Evolutionary conservation across 179 eudicot genomes (phyloP), one percentile per base, ranked within the genome.

Genomic region (Nepenthes alata): DNA sequence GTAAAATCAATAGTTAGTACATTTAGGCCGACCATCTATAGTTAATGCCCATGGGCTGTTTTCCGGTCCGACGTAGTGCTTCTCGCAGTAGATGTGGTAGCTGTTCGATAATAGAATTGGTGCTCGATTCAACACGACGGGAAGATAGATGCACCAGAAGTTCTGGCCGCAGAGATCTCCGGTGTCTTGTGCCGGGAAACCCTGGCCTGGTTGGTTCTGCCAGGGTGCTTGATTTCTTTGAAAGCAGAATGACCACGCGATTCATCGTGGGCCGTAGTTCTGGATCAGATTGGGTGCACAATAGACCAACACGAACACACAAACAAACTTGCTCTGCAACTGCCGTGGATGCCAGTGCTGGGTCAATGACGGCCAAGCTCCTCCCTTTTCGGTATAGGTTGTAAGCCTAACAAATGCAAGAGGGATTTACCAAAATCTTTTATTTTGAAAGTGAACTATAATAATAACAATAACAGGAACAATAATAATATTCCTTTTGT

Each of bases 271-370:
- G 97, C 16, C 97, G 76, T 59, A 73, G 45, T 11, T 63, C 67
- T 4, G 97, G 91, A 57, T 91, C 94, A 0, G 80, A 77, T 55
- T 91, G 96, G 37, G 75, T 74, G 73, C 97, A 91, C 3, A 91
- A 62, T 25, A 91, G 64, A n/a, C 87, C 96, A 1, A 91, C 73
- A 41, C 82, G 85, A 59, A 79, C 60, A 44, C 88, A 88, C 54
- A 75, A 34, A 44, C 74, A 61, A 55, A 88, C 84, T 71, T 91
- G 88, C 16, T 82, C 91, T 3, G 74, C 81, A 45, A 60, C 66
- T 5, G 76, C 94, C 3, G 94, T 72, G 12, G 72, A 9, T 11
- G 68, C 83, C 66, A 88, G 56, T 51, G 58, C 37, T 15, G 81
- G 74, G 74, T 88, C 97, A 68, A 88, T 65, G 11, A 88, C 70